phyloP scores from a whole-genome alignment of 2,329 filamentous ascomycete species.

The Alternaria angustiovoidea region DNA sequence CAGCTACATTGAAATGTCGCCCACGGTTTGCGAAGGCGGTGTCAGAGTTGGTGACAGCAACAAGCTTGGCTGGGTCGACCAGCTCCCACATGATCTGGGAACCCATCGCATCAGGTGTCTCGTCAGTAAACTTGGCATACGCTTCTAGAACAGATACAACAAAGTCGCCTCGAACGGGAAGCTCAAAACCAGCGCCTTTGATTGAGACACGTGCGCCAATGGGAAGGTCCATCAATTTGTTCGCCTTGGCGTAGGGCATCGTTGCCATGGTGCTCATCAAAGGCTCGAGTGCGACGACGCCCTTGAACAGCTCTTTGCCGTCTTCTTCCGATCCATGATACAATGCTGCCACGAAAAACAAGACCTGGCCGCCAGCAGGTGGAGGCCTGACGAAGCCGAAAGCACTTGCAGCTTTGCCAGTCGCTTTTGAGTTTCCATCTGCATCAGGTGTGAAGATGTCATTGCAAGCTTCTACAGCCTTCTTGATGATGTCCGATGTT shows the following conservation, averaged over 20 bases:
- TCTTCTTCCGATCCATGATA: slow-evolving; percentile 10
- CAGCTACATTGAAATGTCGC: slow-evolving; percentile 13
- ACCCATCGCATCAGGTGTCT: slow-evolving; percentile 3
- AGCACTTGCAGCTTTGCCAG: slow-evolving; percentile 6
- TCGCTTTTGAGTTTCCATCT: slow-evolving; percentile 8
- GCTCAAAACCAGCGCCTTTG: slow-evolving; percentile 12
- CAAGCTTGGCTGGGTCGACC: slow-evolving; percentile 10
- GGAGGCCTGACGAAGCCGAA: slow-evolving; percentile 15
- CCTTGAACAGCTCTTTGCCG: slow-evolving; percentile 13
- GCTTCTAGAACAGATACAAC: slow-evolving; percentile 4
- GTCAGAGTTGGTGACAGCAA: slow-evolving; percentile 11
- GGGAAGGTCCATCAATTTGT: slow-evolving; percentile 9
- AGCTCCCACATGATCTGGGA: slow-evolving; percentile 17
- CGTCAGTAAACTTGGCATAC: slow-evolving; percentile 8
- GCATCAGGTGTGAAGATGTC: slow-evolving; percentile 9
- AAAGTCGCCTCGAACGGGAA: slow-evolving; percentile 13
- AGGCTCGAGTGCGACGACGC: slow-evolving; percentile 5
- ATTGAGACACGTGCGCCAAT: slow-evolving; percentile 10
- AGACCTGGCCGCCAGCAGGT: slow-evolving; percentile 5
- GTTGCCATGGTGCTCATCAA: slow-evolving; percentile 14
- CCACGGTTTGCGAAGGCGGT: slow-evolving; percentile 17
- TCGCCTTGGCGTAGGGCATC: slow-evolving; percentile 7
- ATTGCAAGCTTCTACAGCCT: slow-evolving; percentile 8
- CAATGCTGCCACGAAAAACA: slow-evolving; percentile 5
- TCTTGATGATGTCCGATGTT: slow-evolving; percentile 7